Percentiles rank a stretch among this genome's conserved stretches.
These are phyloP conservation scores for Rutstroemia sp. DNA, from an alignment of 2,329 filamentous ascomycete genomes.

Conservation along the genomic window DNA sequence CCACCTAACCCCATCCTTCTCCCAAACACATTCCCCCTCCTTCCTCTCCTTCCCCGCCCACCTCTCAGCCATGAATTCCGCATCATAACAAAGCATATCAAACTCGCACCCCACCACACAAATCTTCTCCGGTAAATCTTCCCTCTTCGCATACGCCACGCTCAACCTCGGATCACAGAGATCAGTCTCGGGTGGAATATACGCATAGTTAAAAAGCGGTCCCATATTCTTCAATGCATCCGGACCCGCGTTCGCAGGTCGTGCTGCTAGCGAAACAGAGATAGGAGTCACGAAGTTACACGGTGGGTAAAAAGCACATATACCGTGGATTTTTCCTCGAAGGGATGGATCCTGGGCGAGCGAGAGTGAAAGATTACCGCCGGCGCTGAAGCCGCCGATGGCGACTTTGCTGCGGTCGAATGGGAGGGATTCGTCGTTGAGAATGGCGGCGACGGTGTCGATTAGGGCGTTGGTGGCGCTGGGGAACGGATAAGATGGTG, in stretches of 20 bases:
- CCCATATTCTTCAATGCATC: slow-evolving; percentile 13
- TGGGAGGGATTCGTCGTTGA: slow-evolving; percentile 37
- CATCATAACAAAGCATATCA: slow-evolving; percentile 22
- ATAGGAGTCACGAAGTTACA: slow-evolving; percentile 32
- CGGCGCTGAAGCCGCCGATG: slow-evolving; percentile 42
- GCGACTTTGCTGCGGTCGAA: slow-evolving; percentile 36
- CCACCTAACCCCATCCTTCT: slow-evolving; percentile 5
- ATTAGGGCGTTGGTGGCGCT: slow-evolving; percentile 37
- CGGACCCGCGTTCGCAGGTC: slow-evolving; percentile 18
- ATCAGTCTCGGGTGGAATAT: slow-evolving; percentile 15
- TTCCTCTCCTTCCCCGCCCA: slow-evolving; percentile 9
- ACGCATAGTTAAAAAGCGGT: slow-evolving; percentile 14
- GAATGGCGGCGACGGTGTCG: slow-evolving; percentile 34
- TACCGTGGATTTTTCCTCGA: slow-evolving; percentile 26
- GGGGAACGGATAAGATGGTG: slow-evolving; percentile 39
- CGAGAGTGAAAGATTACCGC: slow-evolving; percentile 40
- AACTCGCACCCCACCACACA: slow-evolving; percentile 18
- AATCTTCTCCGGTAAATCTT: slow-evolving; percentile 13
- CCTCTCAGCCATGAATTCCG: slow-evolving; percentile 14
- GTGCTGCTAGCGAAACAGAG: slow-evolving; percentile 23
- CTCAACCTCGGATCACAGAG: slow-evolving; percentile 17
- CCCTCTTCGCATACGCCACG: slow-evolving; percentile 12
- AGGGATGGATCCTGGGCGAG: slow-evolving; percentile 34
- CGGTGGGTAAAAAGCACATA: slow-evolving; percentile 37
- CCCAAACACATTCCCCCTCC: slow-evolving; percentile 1